A percentile compares a stretch with the other conserved stretches of the same genome.
phyloP scores from a whole-genome alignment of 179 eudicot genomes.

The Carnegiea gigantea region DNA sequence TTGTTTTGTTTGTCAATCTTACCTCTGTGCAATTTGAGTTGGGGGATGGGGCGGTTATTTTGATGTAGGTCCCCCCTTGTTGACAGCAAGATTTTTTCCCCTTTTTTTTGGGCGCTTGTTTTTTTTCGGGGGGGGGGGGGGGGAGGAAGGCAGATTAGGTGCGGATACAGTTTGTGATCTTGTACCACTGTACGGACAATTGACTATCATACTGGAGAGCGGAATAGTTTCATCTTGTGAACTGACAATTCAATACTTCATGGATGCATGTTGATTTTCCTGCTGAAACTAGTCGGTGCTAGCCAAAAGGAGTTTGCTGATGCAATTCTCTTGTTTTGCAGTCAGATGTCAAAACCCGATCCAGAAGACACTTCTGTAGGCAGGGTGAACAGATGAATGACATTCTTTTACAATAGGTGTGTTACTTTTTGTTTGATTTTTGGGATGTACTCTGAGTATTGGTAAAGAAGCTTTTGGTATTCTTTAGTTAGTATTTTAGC shows the following conservation, averaged over 20 bases:
- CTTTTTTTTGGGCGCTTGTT: too few relatives aligned
- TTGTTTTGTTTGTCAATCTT: neutral
- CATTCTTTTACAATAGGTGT: too few relatives aligned
- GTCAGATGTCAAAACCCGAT: too few relatives aligned
- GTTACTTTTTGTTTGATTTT: too few relatives aligned
- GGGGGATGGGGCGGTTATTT: neutral
- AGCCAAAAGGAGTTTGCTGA: too few relatives aligned
- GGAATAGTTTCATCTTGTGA: slow-evolving; percentile 18
- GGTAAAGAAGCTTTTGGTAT: too few relatives aligned
- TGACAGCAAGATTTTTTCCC: neutral
- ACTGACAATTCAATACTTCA: neutral
- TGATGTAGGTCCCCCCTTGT: neutral
- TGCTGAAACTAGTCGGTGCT: neutral
- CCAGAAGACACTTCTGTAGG: too few relatives aligned
- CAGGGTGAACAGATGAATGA: too few relatives aligned
- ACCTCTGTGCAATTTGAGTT: neutral
- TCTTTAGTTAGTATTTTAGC: too few relatives aligned
- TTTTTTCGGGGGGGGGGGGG: too few relatives aligned
- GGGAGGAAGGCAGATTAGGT: neutral
- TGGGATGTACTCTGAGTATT: too few relatives aligned
- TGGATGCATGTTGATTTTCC: neutral
- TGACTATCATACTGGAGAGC: slow-evolving; percentile 18
- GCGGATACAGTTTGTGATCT: neutral
- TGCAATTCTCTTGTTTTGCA: too few relatives aligned
- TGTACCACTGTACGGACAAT: neutral